A percentile compares a stretch with the other conserved stretches of the same genome.
phyloP scores from a whole-genome alignment of 1,284 basidiomycete genomes.

The Polyporus tsugae region DNA sequence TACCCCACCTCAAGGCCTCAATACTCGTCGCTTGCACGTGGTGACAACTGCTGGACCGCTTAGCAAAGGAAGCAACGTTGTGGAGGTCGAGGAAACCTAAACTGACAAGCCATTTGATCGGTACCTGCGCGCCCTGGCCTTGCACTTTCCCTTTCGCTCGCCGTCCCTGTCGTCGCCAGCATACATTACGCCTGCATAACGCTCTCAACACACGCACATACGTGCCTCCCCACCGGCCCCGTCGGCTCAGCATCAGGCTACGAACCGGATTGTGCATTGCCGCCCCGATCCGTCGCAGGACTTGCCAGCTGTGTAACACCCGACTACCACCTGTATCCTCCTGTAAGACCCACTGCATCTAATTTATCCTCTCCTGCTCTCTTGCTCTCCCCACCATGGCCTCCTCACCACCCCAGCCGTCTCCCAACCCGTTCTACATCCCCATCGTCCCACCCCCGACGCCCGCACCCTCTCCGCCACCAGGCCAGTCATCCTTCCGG shows the following conservation, averaged over 20 bases:
- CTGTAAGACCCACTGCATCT: background rate
- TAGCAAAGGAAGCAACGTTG: conserved; percentile 5
- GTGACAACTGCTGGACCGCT: background rate
- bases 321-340: conserved; percentile 13
- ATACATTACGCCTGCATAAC: background rate
- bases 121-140: background rate
- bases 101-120: conserved; percentile 17
- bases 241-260: background rate
- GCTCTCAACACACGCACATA: background rate
- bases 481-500: conserved; percentile 32
- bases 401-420: conserved; percentile 12
- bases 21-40: background rate
- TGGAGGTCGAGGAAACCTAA: conserved; percentile 7
- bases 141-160: background rate
- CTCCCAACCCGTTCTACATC: conserved; percentile 51
- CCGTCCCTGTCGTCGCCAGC: background rate
- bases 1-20: background rate
- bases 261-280: background rate
- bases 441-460: conserved; percentile 73
- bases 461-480: conserved; percentile 70
- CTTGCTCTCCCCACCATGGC: conserved; percentile 19
- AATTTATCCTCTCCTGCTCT: background rate
- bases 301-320: conserved; percentile 9
- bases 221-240: background rate
- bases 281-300: background rate